Percentiles rank a stretch among this genome's conserved stretches.
Evolutionary conservation across 345 rosid genomes (phyloP).

Genomic region (Gossypium raimondii): DNA sequence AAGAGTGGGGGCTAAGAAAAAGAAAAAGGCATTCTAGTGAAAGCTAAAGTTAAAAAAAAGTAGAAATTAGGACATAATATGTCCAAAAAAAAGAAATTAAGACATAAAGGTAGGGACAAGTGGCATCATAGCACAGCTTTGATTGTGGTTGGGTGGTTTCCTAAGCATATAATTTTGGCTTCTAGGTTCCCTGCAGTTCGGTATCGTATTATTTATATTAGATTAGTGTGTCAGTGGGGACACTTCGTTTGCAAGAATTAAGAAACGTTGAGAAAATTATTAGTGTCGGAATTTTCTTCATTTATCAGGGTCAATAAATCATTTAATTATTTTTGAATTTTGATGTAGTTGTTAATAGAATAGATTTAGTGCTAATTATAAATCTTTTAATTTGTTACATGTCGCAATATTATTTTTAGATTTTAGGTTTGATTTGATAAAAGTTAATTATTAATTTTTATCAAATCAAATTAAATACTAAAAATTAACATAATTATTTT

Average conservation of each 20-base stretch:
- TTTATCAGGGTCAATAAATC: too few relatives aligned
- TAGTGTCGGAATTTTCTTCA: background rate
- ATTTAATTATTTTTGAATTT: too few relatives aligned
- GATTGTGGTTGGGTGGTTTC: constrained; percentile 9
- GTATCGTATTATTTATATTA: background rate
- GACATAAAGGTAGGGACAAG: background rate
- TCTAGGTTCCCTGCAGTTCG: background rate
- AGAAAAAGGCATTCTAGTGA: constrained; percentile 5
- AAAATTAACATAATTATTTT: too few relatives aligned
- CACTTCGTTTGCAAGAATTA: background rate
- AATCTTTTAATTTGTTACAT: too few relatives aligned
- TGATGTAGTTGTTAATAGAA: too few relatives aligned
- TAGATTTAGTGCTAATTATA: too few relatives aligned
- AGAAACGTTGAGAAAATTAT: background rate
- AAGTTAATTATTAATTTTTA: too few relatives aligned
- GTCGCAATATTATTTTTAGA: too few relatives aligned
- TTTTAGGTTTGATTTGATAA: too few relatives aligned
- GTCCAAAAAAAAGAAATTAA: background rate
- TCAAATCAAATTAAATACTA: too few relatives aligned
- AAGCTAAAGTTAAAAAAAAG: background rate
- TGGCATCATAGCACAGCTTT: constrained; percentile 1
- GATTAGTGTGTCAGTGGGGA: background rate
- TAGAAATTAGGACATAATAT: background rate
- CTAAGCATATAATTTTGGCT: background rate
- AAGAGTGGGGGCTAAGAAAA: constrained; percentile 22